Conservation (phyloP, 2,329 filamentous ascomycete species). For the Tolypocladium tropicale region DNA sequence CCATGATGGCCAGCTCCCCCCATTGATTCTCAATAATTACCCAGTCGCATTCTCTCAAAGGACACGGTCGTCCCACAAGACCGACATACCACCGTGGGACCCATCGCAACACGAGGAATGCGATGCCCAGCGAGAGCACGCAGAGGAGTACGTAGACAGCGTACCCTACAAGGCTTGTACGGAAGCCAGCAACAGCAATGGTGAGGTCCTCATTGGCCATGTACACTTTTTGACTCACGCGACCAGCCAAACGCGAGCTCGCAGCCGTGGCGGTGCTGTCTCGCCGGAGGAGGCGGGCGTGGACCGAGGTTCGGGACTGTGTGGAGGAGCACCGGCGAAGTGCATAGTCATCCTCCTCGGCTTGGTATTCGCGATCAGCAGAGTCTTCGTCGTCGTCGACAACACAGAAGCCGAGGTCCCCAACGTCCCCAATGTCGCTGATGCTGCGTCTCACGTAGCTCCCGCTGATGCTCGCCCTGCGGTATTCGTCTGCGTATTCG, state of each 20-base stretch:
- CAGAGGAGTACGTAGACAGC: conserved; percentile 62
- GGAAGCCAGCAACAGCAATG: conserved; percentile 86
- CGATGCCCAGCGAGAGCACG: conserved; percentile 61
- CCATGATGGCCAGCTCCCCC: conserved; percentile 77
- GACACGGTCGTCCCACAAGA: conserved; percentile 57
- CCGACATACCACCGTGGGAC: conserved; percentile 77
- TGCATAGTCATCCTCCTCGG: conserved; percentile 33
- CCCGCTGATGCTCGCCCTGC: conserved; percentile 10
- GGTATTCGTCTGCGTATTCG: conserved; percentile 19
- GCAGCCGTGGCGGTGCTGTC: conserved; percentile 60
- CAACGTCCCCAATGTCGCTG: conserved; percentile 28
- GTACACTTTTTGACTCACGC: conserved; percentile 81
- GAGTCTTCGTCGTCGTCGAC: conserved; percentile 29
- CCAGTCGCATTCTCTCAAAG: conserved; percentile 74
- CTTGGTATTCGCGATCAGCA: conserved; percentile 29
- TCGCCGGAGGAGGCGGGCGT: conserved; percentile 57
- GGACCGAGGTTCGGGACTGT: conserved; percentile 44
- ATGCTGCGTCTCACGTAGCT: conserved; percentile 18
- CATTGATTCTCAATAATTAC: conserved; percentile 96
- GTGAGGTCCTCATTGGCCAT: conserved; percentile 90
- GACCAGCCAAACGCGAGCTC: conserved; percentile 51
- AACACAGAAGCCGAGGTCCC: conserved; percentile 28
- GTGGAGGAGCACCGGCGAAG: conserved; percentile 54
- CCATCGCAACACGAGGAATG: conserved; percentile 82
- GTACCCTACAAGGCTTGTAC: conserved; percentile 62